These are phyloP conservation scores for Amanita fuliginea DNA, from an alignment of 768 basidiomycete species.

Conservation along the genomic window DNA sequence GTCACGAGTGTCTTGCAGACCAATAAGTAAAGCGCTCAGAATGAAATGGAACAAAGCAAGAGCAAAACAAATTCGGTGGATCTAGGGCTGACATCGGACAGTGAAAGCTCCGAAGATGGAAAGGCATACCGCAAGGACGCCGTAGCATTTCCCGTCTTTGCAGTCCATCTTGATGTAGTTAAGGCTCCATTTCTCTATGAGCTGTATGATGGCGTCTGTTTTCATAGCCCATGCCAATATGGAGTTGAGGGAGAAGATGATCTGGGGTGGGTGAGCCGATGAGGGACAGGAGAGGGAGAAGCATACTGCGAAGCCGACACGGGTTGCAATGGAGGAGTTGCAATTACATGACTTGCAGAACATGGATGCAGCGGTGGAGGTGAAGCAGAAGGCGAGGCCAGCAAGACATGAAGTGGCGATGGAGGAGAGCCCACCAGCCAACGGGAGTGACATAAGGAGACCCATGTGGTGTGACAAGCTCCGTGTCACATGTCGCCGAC, in stretches of 20 bases:
- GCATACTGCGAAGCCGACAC: conserved; percentile 82
- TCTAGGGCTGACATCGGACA: conserved; percentile 25
- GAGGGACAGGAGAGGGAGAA: not conserved
- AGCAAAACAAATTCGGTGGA: conserved; percentile 96
- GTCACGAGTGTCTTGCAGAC: conserved; percentile 81
- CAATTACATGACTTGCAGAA: conserved; percentile 99
- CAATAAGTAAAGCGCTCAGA: conserved; percentile 68
- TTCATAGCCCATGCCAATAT: conserved; percentile 97
- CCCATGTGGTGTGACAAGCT: conserved; percentile 40
- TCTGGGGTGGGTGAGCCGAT: conserved; percentile 30
- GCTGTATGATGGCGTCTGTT: conserved; percentile 75
- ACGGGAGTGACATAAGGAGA: conserved; percentile 58
- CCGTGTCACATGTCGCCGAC: not conserved
- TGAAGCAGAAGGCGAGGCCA: conserved; percentile 8
- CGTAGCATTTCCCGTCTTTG: conserved; percentile 86
- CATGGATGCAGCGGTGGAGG: conserved; percentile 58
- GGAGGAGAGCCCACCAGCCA: conserved; percentile 65
- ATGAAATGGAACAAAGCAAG: conserved; percentile 82
- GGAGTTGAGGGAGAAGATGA: conserved; percentile 93
- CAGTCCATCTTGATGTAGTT: conserved; percentile 99
- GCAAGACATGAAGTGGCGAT: conserved; percentile 51
- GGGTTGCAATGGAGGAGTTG: conserved; percentile 95
- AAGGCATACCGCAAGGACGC: conserved; percentile 74
- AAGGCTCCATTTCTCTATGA: conserved; percentile 86
- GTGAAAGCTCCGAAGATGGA: not conserved